Evolutionary conservation across 305 asterid genomes (phyloP).

Genomic region (Solanum aculeatissimum): DNA sequence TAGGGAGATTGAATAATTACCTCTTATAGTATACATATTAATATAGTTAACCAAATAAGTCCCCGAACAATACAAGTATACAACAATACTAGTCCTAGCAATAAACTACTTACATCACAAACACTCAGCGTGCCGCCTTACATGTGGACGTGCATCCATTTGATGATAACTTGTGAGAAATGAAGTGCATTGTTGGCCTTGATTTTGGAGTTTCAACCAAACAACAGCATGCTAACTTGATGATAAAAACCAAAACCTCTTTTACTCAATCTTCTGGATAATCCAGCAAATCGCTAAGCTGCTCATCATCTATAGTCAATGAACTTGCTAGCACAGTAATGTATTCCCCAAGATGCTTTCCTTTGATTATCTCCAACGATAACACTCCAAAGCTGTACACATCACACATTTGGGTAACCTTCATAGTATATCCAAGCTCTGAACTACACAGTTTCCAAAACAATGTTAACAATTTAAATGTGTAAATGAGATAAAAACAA

Average conservation of each 20-base stretch:
- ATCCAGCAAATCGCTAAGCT: constrained; percentile 3
- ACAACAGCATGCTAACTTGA: constrained; percentile 2
- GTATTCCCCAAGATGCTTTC: constrained; percentile 5
- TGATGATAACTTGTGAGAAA: not conserved
- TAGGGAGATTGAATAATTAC: no score
- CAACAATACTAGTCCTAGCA: no score
- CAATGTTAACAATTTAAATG: not conserved
- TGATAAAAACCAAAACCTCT: constrained; percentile 1
- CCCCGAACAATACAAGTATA: no score
- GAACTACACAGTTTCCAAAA: not conserved
- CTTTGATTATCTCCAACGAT: not conserved
- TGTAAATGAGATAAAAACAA: not conserved
- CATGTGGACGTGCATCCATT: not conserved
- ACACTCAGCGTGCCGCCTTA: not conserved
- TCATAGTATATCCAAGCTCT: constrained; percentile 25
- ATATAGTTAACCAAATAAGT: no score
- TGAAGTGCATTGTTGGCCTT: constrained; percentile 8
- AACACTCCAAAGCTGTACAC: not conserved
- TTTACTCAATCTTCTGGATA: not conserved
- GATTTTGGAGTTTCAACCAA: not conserved
- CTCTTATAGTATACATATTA: no score
- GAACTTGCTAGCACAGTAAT: not conserved
- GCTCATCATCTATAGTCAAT: not conserved
- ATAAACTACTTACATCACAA: no score
- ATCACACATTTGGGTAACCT: constrained; percentile 11